Conservation (phyloP, 352 stramenopile genomes). For the Phytophthora kernoviae region DNA sequence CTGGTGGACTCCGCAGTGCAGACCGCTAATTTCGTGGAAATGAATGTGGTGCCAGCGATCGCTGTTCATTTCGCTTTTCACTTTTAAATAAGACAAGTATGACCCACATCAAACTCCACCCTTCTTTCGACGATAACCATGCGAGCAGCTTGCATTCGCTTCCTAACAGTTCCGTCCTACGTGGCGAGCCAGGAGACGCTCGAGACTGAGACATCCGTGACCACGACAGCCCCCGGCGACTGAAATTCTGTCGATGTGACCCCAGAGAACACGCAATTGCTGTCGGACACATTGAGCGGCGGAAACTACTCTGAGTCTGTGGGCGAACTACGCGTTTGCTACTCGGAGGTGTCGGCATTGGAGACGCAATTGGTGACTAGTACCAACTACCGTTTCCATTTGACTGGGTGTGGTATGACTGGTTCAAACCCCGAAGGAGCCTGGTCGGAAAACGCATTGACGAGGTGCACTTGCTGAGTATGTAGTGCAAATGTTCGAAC, state of each 20-base stretch:
- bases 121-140: background rate
- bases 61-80: background rate
- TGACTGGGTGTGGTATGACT: conserved; percentile 39
- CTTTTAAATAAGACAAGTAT: background rate
- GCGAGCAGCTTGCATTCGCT: background rate
- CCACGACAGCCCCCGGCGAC: conserved; percentile 2
- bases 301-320: conserved; percentile 6
- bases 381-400: conserved; percentile 64
- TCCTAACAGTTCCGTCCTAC: background rate
- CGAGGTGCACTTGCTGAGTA: conserved; percentile 36
- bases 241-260: conserved; percentile 10
- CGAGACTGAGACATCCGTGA: background rate
- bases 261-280: conserved; percentile 8
- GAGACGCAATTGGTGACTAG: conserved; percentile 55
- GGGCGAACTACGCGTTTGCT: conserved; percentile 28
- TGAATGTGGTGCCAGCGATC: no score
- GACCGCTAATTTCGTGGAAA: no score
- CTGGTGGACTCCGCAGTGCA: no score
- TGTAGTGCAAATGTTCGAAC: conserved; percentile 15
- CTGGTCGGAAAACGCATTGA: conserved; percentile 25
- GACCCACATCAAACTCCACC: background rate
- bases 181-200: background rate
- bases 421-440: conserved; percentile 27
- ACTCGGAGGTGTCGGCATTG: conserved; percentile 13
- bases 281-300: conserved; percentile 10